Evolutionary conservation across 148 eudicot species (phyloP), one percentile per base, ranked within the genome.

Genomic region (Rhododendron ferrugineum): DNA sequence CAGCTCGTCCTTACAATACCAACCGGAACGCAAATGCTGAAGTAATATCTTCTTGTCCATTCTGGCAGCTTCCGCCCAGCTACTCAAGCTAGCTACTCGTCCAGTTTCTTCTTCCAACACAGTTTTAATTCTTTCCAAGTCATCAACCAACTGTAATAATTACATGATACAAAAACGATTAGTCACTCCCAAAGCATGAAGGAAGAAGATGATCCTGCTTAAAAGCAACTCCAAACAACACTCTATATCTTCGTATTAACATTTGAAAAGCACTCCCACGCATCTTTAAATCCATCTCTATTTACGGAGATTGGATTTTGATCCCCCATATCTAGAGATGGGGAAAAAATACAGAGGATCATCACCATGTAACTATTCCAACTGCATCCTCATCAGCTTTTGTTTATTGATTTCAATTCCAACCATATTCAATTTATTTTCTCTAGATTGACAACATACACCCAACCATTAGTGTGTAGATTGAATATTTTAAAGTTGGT

Each of bases 11-110:
- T 92, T 85, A 88, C 96, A 96, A 88, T 86, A 87, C 98, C 96
- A 96, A 78, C 98, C 98, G 88, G 86, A 90, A 82, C 85, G 89
- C 86, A 96, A 83, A 77, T 86, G 90, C 78, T 87, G 89, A 85
- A 86, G 96, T 88, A 96, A 86, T 76, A 83, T 86, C 84, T 88
- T 92, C 91, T 92, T 90, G 79, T 92, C 94, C 74, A 96, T 85
- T 76, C 93, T 91, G 42, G 94, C 95, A 87, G 94, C 98, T 92
- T 92, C 91, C 36, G 98, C 98, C 98, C 98, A 96, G 84, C 87
- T 86, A 83, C 89, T 92, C 72, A 92, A 86, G 84, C 89, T 93
- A 85, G 89, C 92, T 75, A 88, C 77, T 87, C 73, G 85, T 62
- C 96, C 96, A 47, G 91, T 88, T 89, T 93, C 95, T 86, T 91